phyloP scores from a whole-genome alignment of 2,329 filamentous ascomycete species.

The Cercospora beticola region DNA sequence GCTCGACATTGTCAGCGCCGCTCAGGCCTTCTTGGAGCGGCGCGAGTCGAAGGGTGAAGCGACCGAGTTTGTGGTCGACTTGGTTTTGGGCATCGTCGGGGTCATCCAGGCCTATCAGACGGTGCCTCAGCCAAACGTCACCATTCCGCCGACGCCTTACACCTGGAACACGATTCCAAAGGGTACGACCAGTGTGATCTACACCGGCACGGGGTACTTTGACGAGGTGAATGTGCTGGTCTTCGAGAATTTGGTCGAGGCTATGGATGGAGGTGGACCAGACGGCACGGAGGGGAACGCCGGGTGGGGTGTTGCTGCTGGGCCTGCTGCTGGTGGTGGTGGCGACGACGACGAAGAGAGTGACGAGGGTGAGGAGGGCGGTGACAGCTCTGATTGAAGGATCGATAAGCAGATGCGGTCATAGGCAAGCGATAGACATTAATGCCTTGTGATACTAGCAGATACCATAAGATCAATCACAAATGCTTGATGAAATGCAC shows the following conservation, averaged over 20 bases:
- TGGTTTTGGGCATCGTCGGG: not conserved
- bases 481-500: not conserved
- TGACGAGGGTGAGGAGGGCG: not conserved
- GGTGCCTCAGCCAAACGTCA: not conserved
- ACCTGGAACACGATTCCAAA: not conserved
- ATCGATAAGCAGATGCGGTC: not conserved
- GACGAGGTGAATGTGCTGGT: not conserved
- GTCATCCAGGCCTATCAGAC: conserved; percentile 1
- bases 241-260: not conserved
- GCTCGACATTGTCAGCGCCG: not conserved
- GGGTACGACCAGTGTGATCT: not conserved
- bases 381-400: not conserved
- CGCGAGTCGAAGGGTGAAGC: not conserved
- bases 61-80: not conserved
- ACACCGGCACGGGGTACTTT: not conserved
- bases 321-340: not conserved
- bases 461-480: not conserved
- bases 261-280: not conserved
- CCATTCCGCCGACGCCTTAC: not conserved
- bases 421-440: not conserved
- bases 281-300: not conserved
- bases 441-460: not conserved
- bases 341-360: not conserved
- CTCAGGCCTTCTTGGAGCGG: not conserved
- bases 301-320: not conserved